These are phyloP conservation scores for Mortierella sp. DNA, from an alignment of 371 early-diverging fungal genomes.

Conservation along the genomic window DNA sequence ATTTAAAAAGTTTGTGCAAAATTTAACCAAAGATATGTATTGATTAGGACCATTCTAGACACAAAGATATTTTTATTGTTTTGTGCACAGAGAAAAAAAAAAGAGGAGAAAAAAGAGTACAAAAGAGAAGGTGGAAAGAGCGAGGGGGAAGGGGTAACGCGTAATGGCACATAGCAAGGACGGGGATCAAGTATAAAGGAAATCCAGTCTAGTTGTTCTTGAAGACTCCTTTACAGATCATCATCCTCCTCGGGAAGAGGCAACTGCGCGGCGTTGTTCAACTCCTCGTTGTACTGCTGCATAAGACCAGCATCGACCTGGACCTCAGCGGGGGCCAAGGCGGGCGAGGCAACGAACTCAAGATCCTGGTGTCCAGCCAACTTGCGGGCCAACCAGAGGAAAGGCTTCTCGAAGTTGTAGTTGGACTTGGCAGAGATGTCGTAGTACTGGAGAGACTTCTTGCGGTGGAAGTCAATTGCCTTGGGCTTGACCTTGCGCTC, in stretches of 20 bases:
- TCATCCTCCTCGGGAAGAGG: constrained; percentile 94
- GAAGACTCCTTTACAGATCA: constrained; percentile 59
- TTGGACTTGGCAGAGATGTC: constrained; percentile 99
- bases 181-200: no score
- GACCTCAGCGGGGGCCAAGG: constrained; percentile 97
- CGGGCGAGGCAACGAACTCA: constrained; percentile 98
- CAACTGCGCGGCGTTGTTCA: constrained; percentile 78
- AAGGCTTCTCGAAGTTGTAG: constrained; percentile 99
- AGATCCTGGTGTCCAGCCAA: constrained; percentile 94
- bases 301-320: constrained; percentile 84
- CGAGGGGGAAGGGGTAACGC: neutral
- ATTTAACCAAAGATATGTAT: no score
- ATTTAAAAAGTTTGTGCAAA: no score
- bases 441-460: constrained; percentile 99
- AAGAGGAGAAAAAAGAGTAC: neutral
- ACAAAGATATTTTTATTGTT: no score
- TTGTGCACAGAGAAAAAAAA: neutral
- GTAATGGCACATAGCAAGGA: no score
- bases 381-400: constrained; percentile 99
- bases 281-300: constrained; percentile 82
- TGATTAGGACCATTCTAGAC: no score
- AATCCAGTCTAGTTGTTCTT: no score
- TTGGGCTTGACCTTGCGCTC: constrained; percentile 99
- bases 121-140: neutral
- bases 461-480: constrained; percentile 99